Conservation (phyloP, 2,329 filamentous ascomycete genomes). For the Exophiala calicioides region DNA sequence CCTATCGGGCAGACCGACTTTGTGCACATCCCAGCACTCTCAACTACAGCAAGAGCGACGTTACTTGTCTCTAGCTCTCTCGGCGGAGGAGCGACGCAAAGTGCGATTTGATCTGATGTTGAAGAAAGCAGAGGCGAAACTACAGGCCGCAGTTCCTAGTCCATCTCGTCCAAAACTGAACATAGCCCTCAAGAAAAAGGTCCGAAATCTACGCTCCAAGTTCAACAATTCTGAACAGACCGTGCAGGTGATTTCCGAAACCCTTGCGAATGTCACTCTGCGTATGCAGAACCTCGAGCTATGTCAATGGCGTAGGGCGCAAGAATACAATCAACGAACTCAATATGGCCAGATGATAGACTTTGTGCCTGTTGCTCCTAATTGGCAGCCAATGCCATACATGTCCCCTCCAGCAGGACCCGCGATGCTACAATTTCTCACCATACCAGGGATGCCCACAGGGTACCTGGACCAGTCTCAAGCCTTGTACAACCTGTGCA, state of each 20-base stretch:
- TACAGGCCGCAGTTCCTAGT: background rate
- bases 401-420: background rate
- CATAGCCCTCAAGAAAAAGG: constrained; percentile 6
- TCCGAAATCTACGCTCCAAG: constrained; percentile 11
- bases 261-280: constrained; percentile 3
- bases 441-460: background rate
- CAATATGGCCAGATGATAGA: background rate
- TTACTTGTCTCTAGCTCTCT: constrained; percentile 18
- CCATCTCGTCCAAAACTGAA: background rate
- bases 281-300: constrained; percentile 15
- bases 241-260: background rate
- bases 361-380: background rate
- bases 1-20: constrained; percentile 1
- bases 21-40: constrained; percentile 18
- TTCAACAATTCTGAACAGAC: constrained; percentile 12
- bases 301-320: constrained; percentile 12
- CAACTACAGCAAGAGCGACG: constrained; percentile 22
- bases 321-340: background rate
- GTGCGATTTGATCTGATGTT: constrained; percentile 5
- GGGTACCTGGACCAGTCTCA: background rate
- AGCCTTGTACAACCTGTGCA: background rate
- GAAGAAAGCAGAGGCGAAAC: constrained; percentile 2
- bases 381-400: background rate
- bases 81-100: constrained; percentile 11
- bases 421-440: background rate